Evolutionary conservation across 2,329 filamentous ascomycete species (phyloP).

Genomic region (Scytalidium lignicola): DNA sequence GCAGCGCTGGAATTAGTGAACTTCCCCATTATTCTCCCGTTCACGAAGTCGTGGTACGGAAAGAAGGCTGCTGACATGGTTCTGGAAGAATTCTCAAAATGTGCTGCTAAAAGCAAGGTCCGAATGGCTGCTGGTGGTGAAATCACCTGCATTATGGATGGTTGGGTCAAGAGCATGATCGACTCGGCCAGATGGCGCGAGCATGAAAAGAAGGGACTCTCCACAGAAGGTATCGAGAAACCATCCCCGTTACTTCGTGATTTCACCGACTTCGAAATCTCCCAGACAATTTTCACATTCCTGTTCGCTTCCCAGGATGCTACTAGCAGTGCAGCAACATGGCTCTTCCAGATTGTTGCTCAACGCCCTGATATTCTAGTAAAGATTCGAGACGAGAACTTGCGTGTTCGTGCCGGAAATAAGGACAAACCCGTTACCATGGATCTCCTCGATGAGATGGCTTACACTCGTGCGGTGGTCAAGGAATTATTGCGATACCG

Average conservation of each 20-base stretch:
- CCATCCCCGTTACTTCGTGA: slow-evolving; percentile 76
- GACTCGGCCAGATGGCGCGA: slow-evolving; percentile 68
- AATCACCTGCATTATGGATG: slow-evolving; percentile 89
- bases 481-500: slow-evolving; percentile 90
- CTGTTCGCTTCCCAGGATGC: slow-evolving; percentile 97
- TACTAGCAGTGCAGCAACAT: slow-evolving; percentile 87
- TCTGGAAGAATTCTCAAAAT: slow-evolving; percentile 81
- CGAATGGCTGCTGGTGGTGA: slow-evolving; percentile 86
- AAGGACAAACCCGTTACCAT: slow-evolving; percentile 65
- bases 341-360: slow-evolving; percentile 91
- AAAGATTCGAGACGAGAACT: slow-evolving; percentile 86
- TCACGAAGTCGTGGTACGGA: slow-evolving; percentile 93
- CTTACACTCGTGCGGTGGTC: slow-evolving; percentile 87
- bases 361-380: slow-evolving; percentile 90
- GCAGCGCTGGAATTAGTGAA: slow-evolving; percentile 95
- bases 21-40: slow-evolving; percentile 94
- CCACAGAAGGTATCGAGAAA: slow-evolving; percentile 68
- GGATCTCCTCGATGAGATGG: slow-evolving; percentile 83
- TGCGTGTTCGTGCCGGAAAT: slow-evolving; percentile 70
- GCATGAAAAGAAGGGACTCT: slow-evolving; percentile 66
- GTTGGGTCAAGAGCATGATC: slow-evolving; percentile 85
- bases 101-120: slow-evolving; percentile 87
- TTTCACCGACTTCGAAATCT: slow-evolving; percentile 87
- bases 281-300: slow-evolving; percentile 92
- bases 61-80: slow-evolving; percentile 95